Conservation (phyloP, 2,329 filamentous ascomycete species). For the Tolypocladium nubicola region DNA sequence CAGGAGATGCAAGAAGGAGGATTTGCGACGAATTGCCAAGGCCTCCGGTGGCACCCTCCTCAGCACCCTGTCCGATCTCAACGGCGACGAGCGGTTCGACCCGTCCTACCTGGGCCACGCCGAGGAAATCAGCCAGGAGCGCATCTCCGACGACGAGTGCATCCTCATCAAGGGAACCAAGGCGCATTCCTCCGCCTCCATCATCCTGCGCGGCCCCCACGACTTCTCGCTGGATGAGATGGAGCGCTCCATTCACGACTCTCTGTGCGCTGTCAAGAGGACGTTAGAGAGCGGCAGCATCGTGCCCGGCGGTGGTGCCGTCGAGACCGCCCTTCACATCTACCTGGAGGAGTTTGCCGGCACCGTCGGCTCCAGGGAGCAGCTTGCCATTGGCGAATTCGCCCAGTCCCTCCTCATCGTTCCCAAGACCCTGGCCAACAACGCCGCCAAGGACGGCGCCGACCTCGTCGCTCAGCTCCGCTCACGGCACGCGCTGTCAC, state of each 20-base stretch:
- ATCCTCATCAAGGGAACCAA: slow-evolving; percentile 96
- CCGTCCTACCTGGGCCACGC: slow-evolving; percentile 79
- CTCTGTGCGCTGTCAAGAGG: slow-evolving; percentile 90
- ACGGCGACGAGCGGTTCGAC: slow-evolving; percentile 96
- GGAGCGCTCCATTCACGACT: slow-evolving; percentile 97
- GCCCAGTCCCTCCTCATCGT: slow-evolving; percentile 89
- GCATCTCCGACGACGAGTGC: slow-evolving; percentile 97
- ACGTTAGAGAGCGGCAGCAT: slow-evolving; percentile 95
- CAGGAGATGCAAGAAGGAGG: slow-evolving; percentile 96
- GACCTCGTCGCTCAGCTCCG: slow-evolving; percentile 94
- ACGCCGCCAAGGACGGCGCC: slow-evolving; percentile 91
- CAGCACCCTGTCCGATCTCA: slow-evolving; percentile 88
- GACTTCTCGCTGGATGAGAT: slow-evolving; percentile 97
- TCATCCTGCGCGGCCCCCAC: slow-evolving; percentile 91
- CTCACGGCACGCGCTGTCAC: slow-evolving; percentile 85
- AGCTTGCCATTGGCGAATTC: slow-evolving; percentile 96
- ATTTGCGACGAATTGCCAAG: slow-evolving; percentile 88
- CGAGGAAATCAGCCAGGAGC: slow-evolving; percentile 95
- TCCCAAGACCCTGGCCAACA: slow-evolving; percentile 92
- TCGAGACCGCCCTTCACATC: slow-evolving; percentile 98
- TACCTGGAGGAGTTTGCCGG: slow-evolving; percentile 98
- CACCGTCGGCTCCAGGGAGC: slow-evolving; percentile 91
- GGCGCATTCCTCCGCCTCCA: slow-evolving; percentile 83
- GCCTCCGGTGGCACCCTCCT: slow-evolving; percentile 90
- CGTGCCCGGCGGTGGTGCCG: slow-evolving; percentile 89